Evolutionary conservation across 2,329 filamentous ascomycete genomes (phyloP), one percentile per base, ranked within the genome.

Genomic region (Bimuria novae-zelandiae): DNA sequence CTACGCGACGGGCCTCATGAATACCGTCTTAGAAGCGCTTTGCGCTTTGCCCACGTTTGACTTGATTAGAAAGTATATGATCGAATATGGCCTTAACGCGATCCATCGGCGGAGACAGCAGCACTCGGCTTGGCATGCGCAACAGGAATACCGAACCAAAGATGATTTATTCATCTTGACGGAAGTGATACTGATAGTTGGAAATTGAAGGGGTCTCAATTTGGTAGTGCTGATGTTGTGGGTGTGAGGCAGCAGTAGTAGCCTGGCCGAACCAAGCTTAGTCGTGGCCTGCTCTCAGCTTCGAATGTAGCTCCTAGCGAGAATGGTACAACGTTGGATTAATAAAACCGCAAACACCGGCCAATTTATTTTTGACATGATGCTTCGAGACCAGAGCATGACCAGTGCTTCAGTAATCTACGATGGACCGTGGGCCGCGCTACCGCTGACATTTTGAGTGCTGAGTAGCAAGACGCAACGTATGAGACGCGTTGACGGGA

Each of bases 221-320:
- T 16, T 30, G 22, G 23, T 22, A 33, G 36, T 7, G 46, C 46
- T 49, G 46, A 49, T 49, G 32, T 49, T 49, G 27, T 49, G 46
- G 46, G 46, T 41, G 46, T 11, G 23, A 41, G 46, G 46, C 33
- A 41, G n/a, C 25, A 33, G 27, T 25, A 25, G 42, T 11, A 19
- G 14, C 27, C 19, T n/a, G n/a, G n/a, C n/a, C n/a, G n/a, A n/a
- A n/a, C n/a, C n/a, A n/a, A n/a, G n/a, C n/a, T n/a, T n/a, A n/a
- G n/a, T 14, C 17, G 3, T 17, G 19, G 3, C 27, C 14, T 12
- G 36, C 8, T 29, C n/a, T 41, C 36, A 33, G 23, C 42, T 35
- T 29, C 42, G 29, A 45, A 35, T 16, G 23, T n/a, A 29, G 19
- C 17, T 33, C 12, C n/a, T 33, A 33, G 33, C 33, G 19, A 27